Conservation (phyloP, 2,329 filamentous ascomycete genomes). For the Teratosphaeria epicoccoides region DNA sequence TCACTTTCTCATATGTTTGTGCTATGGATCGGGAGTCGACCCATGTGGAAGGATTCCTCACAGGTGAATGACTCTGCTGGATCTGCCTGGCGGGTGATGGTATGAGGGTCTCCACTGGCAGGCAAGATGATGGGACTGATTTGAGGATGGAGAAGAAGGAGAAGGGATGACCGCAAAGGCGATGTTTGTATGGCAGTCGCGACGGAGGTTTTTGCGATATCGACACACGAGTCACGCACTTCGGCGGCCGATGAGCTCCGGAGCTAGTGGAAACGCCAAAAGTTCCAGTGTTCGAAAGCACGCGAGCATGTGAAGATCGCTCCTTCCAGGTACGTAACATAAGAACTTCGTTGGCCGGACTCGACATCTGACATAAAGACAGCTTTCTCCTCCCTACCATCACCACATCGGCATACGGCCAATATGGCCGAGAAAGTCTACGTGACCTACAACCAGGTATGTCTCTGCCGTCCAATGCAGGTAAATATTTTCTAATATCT, state of each 20-base stretch:
- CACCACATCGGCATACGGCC: slow-evolving; percentile 1
- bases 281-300: background rate
- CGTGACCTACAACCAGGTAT: slow-evolving; percentile 77
- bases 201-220: background rate
- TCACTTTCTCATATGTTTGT: slow-evolving; percentile 7
- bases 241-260: background rate
- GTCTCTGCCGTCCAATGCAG: background rate
- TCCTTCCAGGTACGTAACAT: background rate
- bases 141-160: background rate
- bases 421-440: slow-evolving; percentile 63
- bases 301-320: background rate
- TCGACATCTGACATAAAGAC: background rate
- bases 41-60: slow-evolving; percentile 14
- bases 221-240: background rate
- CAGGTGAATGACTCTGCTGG: slow-evolving; percentile 1
- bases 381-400: background rate
- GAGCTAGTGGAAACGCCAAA: no score
- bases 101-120: background rate
- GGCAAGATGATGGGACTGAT: background rate
- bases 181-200: background rate
- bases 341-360: background rate
- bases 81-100: background rate
- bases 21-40: slow-evolving; percentile 14
- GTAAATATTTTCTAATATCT: background rate
- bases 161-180: background rate